Evolutionary conservation across 2,329 filamentous ascomycete genomes (phyloP).

Genomic region (Neocatenulostroma microsporum): DNA sequence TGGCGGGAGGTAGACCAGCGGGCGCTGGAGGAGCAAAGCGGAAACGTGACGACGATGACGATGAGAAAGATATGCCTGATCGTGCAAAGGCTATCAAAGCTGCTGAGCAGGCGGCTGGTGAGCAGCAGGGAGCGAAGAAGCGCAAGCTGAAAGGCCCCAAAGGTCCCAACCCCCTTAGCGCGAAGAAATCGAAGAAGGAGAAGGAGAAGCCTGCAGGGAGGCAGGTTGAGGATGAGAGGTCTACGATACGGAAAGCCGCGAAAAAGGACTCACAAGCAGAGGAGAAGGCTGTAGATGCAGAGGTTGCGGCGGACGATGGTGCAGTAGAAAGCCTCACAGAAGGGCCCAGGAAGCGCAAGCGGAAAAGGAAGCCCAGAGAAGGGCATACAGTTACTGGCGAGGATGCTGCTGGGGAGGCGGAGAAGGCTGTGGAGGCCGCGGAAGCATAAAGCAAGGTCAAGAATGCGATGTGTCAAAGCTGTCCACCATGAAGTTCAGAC

Average conservation of each 20-base stretch:
- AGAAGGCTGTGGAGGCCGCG: no score
- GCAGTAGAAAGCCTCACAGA: slow-evolving; percentile 9
- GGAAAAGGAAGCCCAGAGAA: slow-evolving; percentile 22
- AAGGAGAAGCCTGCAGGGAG: slow-evolving; percentile 10
- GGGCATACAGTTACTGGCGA: no score
- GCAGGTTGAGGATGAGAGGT: slow-evolving; percentile 15
- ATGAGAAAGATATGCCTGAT: slow-evolving; percentile 14
- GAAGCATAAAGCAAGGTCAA: no score
- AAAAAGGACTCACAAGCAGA: slow-evolving; percentile 24
- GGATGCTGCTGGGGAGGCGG: no score
- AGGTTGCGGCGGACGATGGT: slow-evolving; percentile 4
- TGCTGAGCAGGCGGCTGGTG: slow-evolving; percentile 29
- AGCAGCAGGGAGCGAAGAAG: slow-evolving; percentile 43
- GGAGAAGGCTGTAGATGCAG: slow-evolving; percentile 15
- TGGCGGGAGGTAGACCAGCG: slow-evolving; percentile 36
- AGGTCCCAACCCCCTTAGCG: slow-evolving; percentile 61
- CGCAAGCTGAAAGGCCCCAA: slow-evolving; percentile 55
- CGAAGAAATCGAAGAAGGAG: slow-evolving; percentile 59
- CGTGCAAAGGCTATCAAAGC: slow-evolving; percentile 20
- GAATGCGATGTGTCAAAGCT: no score
- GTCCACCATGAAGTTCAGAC: no score
- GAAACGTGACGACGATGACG: slow-evolving; percentile 24
- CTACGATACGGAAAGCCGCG: slow-evolving; percentile 16
- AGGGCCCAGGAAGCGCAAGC: slow-evolving; percentile 18
- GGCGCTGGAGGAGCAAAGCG: slow-evolving; percentile 19